Evolutionary conservation across 352 stramenopile species (phyloP), one percentile per base, ranked within the genome.

Genomic region (Bremia lactucae): DNA sequence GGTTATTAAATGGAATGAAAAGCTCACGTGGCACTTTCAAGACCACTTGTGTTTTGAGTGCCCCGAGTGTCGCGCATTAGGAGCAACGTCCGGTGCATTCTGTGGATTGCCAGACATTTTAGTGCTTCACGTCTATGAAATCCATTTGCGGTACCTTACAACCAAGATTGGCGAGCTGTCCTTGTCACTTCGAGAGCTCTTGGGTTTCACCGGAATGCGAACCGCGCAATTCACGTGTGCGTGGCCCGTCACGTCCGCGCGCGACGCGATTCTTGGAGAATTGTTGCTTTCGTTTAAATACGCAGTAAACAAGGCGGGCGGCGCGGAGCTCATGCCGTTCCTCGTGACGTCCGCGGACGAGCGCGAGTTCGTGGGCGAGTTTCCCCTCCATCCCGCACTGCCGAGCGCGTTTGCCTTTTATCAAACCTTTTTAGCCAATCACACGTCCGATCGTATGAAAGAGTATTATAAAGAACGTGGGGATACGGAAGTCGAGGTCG

Each of bases 151-250:
- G 29, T 86, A 85, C 35, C 56, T 88, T 0, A 91, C 75, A 6
- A 91, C 79, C 29, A 91, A 91, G 53, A 83, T 91, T 21, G 79
- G 79, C 14, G 72, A 85, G 40, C 65, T 83, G 0, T 69, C 76
- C 5, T 55, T 91, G 21, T 88, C 75, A 18, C 55, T 91, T 16
- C 68, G 72, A 13, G 79, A 91, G 33, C 25, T 88, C 28, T 72
- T 91, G 42, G 79, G 76, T 13, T 85, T 83, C 9, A 67, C 53
- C 0, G 79, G 79, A 15, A 84, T 91, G 69, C 66, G 67, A 31
- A 62, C 74, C 9, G 75, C 59, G 21, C 46, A 50, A 14, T 57
- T 88, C 36, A 40, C 61, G 13, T 86, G 75, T 46, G 63, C 65
- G 36, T 91, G 71, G 72, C 79, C 79, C 1, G 73, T 91, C 22